Conservation (phyloP, 2,329 filamentous ascomycete genomes). For the Acrodontium crateriforme region DNA sequence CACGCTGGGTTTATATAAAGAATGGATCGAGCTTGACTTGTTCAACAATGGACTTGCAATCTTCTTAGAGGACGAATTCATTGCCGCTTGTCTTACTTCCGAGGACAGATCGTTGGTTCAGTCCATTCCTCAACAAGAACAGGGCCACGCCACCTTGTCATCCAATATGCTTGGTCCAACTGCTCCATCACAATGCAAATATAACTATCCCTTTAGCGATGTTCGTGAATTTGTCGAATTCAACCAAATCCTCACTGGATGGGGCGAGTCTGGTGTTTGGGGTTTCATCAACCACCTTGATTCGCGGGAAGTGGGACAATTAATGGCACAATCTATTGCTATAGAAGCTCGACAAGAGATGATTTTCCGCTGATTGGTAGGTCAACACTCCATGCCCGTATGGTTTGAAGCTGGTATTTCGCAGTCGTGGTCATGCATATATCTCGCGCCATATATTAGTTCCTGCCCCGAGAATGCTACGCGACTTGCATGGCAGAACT, state of each 20-base stretch:
- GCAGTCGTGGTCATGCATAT: constrained; percentile 74
- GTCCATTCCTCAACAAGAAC: constrained; percentile 66
- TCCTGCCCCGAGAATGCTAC: constrained; percentile 61
- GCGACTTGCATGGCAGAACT: constrained; percentile 72
- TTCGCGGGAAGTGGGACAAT: constrained; percentile 56
- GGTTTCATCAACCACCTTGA: constrained; percentile 69
- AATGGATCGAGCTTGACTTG: constrained; percentile 73
- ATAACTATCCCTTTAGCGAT: constrained; percentile 66
- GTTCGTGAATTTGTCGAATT: constrained; percentile 72
- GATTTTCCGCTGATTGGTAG: constrained; percentile 71
- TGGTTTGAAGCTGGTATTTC: constrained; percentile 72
- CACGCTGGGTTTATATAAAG: constrained; percentile 61
- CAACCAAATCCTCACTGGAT: constrained; percentile 71
- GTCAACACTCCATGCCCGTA: constrained; percentile 66
- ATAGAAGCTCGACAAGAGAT: constrained; percentile 72
- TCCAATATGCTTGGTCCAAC: constrained; percentile 63
- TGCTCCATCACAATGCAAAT: constrained; percentile 60
- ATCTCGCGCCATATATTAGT: constrained; percentile 68
- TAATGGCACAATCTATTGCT: constrained; percentile 63
- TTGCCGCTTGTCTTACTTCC: constrained; percentile 50
- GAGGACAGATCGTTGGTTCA: constrained; percentile 58
- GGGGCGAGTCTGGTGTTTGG: constrained; percentile 66
- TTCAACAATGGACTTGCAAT: constrained; percentile 63
- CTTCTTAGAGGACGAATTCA: constrained; percentile 57
- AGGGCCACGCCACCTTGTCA: constrained; percentile 63